Evolutionary conservation across 805 yeast genomes (phyloP).

Genomic region (Phaffomyces opuntiae): DNA sequence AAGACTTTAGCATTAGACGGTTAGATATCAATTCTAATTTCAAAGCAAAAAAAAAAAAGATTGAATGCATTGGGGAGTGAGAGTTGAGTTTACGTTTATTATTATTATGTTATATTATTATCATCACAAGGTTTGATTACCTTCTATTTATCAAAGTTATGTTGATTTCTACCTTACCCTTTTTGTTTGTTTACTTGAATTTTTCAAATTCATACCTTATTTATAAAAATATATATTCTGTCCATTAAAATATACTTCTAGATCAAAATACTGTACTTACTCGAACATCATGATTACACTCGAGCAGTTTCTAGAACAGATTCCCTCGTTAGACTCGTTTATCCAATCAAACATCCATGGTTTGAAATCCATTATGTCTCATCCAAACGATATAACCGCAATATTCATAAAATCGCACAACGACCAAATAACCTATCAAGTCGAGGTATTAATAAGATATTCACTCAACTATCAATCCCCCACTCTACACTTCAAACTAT

Average conservation of each 20-base stretch:
- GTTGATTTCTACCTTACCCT: background rate
- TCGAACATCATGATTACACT: too few species aligned
- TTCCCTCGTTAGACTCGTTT: too few species aligned
- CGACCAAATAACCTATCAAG: background rate
- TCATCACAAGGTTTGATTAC: background rate
- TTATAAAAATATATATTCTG: slow-evolving; percentile 5
- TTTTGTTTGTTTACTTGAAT: background rate
- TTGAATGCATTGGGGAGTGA: background rate
- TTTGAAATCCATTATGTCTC: background rate
- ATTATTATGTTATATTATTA: background rate
- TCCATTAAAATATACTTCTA: too few species aligned
- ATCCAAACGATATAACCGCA: background rate
- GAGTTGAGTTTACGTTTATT: slow-evolving; percentile 1
- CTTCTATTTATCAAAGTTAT: background rate
- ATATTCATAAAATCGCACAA: background rate
- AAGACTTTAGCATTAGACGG: slow-evolving; percentile 61
- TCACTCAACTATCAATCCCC: slow-evolving; percentile 9
- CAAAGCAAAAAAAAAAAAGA: background rate
- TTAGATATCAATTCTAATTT: background rate
- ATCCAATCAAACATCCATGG: background rate
- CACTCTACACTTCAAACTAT: slow-evolving; percentile 7
- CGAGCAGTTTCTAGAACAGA: too few species aligned
- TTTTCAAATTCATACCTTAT: background rate
- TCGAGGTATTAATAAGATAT: background rate
- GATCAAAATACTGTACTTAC: too few species aligned